Conservation (phyloP, 768 basidiomycete species). For the Tephrocybe rancida region DNA sequence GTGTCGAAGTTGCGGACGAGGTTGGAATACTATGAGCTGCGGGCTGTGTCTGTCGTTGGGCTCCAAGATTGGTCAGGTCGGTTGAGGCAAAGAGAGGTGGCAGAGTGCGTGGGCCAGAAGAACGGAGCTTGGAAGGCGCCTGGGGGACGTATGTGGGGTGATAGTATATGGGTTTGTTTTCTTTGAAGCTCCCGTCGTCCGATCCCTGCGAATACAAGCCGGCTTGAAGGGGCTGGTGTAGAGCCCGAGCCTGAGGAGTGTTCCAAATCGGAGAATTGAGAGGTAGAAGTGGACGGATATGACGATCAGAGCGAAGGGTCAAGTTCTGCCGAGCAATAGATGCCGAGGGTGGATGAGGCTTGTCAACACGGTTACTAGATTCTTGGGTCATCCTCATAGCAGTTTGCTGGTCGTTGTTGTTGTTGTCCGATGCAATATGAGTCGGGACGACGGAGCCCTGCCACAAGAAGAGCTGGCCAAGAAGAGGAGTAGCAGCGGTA, state of each 20-base stretch:
- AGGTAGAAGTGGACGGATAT: conserved; percentile 2
- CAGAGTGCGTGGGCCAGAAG: conserved; percentile 3
- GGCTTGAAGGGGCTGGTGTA: neutral
- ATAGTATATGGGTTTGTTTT: neutral
- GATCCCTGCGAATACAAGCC: neutral
- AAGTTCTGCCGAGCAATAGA: neutral
- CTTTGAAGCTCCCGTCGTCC: conserved; percentile 4
- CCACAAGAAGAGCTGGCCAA: too few species aligned
- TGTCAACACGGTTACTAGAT: neutral
- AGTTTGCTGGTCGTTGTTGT: too few species aligned
- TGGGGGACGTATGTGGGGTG: neutral
- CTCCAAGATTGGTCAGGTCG: neutral
- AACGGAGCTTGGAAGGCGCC: neutral
- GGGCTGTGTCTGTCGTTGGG: neutral
- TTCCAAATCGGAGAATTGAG: neutral
- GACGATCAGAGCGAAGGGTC: neutral
- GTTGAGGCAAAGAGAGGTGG: conserved; percentile 6
- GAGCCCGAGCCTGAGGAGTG: neutral
- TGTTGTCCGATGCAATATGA: too few species aligned
- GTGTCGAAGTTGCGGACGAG: neutral
- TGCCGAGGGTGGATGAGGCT: neutral
- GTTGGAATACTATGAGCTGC: neutral
- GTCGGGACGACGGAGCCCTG: too few species aligned
- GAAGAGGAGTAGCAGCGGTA: too few species aligned
- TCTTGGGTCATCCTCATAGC: too few species aligned